Evolutionary conservation across 2,329 filamentous ascomycete species (phyloP).

Genomic region (Boeremia exigua): DNA sequence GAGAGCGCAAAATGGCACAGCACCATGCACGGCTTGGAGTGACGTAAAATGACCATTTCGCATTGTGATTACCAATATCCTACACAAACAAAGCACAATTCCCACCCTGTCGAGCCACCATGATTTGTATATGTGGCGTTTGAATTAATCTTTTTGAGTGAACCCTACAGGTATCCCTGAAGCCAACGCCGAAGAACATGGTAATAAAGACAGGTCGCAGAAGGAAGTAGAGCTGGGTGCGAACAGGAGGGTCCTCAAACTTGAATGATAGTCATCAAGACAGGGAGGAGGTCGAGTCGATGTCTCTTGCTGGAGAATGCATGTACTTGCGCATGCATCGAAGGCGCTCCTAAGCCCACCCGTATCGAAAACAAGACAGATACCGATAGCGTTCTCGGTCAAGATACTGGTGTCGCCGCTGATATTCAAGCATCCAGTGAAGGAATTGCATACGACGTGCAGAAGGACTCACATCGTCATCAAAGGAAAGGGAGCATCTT

Average conservation of each 20-base stretch:
- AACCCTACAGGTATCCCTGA: background rate
- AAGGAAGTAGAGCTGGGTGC: background rate
- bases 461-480: background rate
- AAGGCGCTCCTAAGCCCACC: background rate
- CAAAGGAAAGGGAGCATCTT: background rate
- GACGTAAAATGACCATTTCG: background rate
- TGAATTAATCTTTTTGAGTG: conserved; percentile 2
- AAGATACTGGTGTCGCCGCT: background rate
- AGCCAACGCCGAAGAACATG: background rate
- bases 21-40: background rate
- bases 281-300: background rate
- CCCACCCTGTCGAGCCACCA: background rate
- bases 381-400: background rate
- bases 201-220: conserved; percentile 5
- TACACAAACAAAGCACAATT: conserved; percentile 6
- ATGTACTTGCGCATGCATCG: background rate
- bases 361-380: background rate
- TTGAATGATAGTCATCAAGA: background rate
- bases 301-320: background rate
- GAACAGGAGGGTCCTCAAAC: background rate
- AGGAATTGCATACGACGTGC: background rate
- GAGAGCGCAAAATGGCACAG: background rate
- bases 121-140: background rate
- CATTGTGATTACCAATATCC: conserved; percentile 7
- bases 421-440: background rate